A percentile compares a stretch with the other conserved stretches of the same genome.
These are phyloP conservation scores for Chloromonas sp. DNA, from an alignment of 163 green algal species.

Conservation along the genomic window DNA sequence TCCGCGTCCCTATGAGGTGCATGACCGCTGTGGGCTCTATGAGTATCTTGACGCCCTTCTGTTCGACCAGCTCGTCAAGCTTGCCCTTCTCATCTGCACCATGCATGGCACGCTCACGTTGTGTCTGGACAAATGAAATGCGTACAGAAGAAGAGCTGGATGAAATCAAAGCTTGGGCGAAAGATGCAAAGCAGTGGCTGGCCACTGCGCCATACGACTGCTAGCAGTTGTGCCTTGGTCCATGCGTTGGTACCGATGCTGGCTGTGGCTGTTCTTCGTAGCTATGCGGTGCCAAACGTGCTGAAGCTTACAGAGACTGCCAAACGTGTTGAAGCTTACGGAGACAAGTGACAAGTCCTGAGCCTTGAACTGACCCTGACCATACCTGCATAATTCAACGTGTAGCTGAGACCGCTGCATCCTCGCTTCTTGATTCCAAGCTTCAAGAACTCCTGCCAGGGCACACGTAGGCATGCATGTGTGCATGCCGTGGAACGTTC, in stretches of 20 bases:
- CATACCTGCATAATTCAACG: conserved; percentile 89
- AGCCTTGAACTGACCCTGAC: too few relatives aligned
- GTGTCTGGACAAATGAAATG: background rate
- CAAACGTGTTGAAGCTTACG: too few relatives aligned
- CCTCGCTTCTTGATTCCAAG: conserved; percentile 90
- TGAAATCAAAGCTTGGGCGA: too few relatives aligned
- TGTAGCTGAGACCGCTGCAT: conserved; percentile 97
- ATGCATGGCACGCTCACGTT: background rate
- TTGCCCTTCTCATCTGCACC: conserved; percentile 72
- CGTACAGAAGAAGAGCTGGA: too few relatives aligned
- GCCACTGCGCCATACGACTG: background rate
- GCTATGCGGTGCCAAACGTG: too few relatives aligned
- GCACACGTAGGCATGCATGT: background rate
- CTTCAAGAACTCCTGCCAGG: conserved; percentile 79
- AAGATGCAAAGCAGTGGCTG: background rate
- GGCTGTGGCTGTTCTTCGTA: too few relatives aligned
- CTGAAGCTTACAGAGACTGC: too few relatives aligned
- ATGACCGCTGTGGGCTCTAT: conserved; percentile 94
- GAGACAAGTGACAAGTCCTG: too few relatives aligned
- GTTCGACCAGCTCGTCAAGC: conserved; percentile 94
- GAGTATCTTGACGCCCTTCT: conserved; percentile 81
- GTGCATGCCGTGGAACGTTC: background rate
- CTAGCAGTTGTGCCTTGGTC: background rate
- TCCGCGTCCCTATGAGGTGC: conserved; percentile 92
- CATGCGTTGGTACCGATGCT: too few relatives aligned